Base-by-base conservation (phyloP, 2,329 filamentous ascomycete genomes). In the Colletotrichum musicola region DNA sequence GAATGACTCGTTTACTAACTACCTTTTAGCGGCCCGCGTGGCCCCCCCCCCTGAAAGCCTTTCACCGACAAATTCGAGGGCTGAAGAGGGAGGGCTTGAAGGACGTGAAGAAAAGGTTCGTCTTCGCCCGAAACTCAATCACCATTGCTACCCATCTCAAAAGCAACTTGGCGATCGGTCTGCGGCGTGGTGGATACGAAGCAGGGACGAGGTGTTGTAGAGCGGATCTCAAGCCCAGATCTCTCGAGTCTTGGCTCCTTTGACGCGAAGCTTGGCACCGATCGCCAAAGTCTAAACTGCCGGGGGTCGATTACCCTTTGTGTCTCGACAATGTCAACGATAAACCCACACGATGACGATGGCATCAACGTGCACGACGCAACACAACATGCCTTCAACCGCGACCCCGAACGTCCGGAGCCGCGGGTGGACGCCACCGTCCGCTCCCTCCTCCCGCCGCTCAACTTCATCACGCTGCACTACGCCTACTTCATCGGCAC, bases 401-500 rank as follows among this genome's bases (percentile, higher is more conserved):
- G 59, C 12, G 30, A 7, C 5, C 5, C 9, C 18, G 55, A 61
- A 40, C 1, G 0, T 4, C 14, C 14, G 6, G 4, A 6, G 6
- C 27, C 1, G 4, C 1, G 35, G 9, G 20, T 35, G 1, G 20
- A 10, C 4, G 20, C 2, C 25, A 27, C 25, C 20, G 6, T 68
- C 30, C 47, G 47, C 6, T 59, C 54, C 1, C 20, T 68, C 18
- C 27, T 64, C 13, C 84, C 83, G 10, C 80, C 83, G 4, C 76
- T 88, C 69, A 90, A 90, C 72, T 91, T 88, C 75, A 86, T 91
- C 73, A 89, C 87, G 2, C 73, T 92, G 6, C 91, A 93, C 75
- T 92, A 92, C 78, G 76, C 83, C 58, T 93, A 92, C 78, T 93
- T 93, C 75, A 82, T 91, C 69, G 68, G 79, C 12, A 85, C 85